Evolutionary conservation across 2,329 filamentous ascomycete species (phyloP).

Genomic region (Tolypocladium paradoxum): DNA sequence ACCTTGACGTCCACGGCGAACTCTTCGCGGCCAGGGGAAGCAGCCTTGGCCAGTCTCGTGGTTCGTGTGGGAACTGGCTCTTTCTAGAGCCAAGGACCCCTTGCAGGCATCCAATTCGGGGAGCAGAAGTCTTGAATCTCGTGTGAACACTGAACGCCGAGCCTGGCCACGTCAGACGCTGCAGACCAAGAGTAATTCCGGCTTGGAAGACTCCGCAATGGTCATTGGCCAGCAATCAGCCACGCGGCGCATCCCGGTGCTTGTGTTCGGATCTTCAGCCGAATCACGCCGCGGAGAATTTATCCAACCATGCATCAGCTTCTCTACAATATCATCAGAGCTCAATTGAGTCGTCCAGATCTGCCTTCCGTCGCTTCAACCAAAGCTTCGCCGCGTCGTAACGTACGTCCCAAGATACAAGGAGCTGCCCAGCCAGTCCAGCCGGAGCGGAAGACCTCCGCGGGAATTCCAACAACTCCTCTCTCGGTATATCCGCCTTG

Average conservation of each 20-base stretch:
- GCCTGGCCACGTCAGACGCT: background rate
- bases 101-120: background rate
- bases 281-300: background rate
- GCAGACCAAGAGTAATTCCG: background rate
- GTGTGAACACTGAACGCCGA: background rate
- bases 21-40: background rate
- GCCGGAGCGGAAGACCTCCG: constrained; percentile 60
- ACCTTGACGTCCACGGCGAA: background rate
- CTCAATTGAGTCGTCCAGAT: constrained; percentile 24
- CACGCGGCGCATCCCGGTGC: background rate
- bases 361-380: constrained; percentile 34
- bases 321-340: background rate
- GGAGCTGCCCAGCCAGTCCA: constrained; percentile 77
- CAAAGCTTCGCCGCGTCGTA: constrained; percentile 65
- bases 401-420: constrained; percentile 82
- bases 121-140: too few species aligned
- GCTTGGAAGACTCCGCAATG: background rate
- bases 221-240: background rate
- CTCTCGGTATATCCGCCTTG: constrained; percentile 54
- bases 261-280: background rate
- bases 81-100: background rate
- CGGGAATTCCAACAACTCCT: constrained; percentile 64
- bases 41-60: background rate
- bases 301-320: background rate
- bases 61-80: background rate